Evolutionary conservation across 345 rosid species (phyloP), one percentile per base, ranked within the genome.

Genomic region (Atalantia buxifolia): DNA sequence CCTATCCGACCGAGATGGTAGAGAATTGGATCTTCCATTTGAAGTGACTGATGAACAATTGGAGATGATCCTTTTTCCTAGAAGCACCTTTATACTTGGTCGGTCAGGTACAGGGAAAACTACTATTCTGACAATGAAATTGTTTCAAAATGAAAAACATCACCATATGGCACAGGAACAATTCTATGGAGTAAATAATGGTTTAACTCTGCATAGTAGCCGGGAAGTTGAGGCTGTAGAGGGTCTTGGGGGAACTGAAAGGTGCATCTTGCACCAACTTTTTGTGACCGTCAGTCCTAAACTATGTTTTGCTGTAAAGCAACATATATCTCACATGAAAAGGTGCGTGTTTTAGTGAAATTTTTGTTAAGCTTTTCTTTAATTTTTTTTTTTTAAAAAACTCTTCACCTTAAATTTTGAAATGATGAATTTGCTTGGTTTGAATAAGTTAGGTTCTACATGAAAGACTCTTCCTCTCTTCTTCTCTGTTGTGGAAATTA

Each of bases 71-170:
- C 28, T 55, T 60, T 84, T 76, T 18, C 85, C 75, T 9, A 81
- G 69, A 84, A 89, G 87, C 72, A 81, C 86, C 14, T 87, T 90
- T 61, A 78, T 88, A 16, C 76, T 85, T 35, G 93, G 93, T 40
- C 76, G 90, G 56, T 90, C 93, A 4, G 93, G 91, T 7, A 90
- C 88, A 0, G 93, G 93, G 6, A 90, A 90, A 79, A 90, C 93
- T 12, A 90, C 92, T 0, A 82, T 88, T 53, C 45, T 88, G 35
- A 87, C 87, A 0, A 85, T 82, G 83, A 90, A 88, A 80, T 79
- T 90, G 75, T 82, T 80, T 68, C 57, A 76, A 71, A 84, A 78
- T 5, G 91, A 89, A 76, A 82, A 85, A 62, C 71, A 75, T 24
- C 71, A 59, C 77, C 78, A 78, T 12, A 66, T 77, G 62, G 85